phyloP scores from a whole-genome alignment of 768 basidiomycete genomes.

The Amanita muscaria region DNA sequence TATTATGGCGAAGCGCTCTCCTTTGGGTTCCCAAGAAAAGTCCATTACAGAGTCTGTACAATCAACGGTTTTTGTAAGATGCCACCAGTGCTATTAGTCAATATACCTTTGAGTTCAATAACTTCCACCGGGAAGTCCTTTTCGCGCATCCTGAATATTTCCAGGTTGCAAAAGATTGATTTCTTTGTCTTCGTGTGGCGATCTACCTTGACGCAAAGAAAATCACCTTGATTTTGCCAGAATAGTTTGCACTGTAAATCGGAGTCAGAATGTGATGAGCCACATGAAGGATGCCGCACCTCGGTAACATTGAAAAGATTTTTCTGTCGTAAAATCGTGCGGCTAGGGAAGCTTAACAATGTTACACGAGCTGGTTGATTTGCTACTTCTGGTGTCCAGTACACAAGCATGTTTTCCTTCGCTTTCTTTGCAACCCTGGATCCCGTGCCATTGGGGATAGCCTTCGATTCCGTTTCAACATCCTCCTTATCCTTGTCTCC shows the following conservation, averaged over 20 bases:
- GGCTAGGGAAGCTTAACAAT: conserved; percentile 82
- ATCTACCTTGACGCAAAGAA: conserved; percentile 98
- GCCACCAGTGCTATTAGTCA: background rate
- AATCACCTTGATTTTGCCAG: conserved; percentile 99
- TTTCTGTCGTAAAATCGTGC: conserved; percentile 81
- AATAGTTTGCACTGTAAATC: conserved; percentile 88
- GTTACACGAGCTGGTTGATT: conserved; percentile 97
- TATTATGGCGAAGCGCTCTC: conserved; percentile 92
- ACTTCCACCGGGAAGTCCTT: conserved; percentile 98
- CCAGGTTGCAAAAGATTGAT: conserved; percentile 95
- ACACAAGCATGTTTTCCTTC: conserved; percentile 89
- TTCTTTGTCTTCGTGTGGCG: conserved; percentile 98
- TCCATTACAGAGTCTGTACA: conserved; percentile 80
- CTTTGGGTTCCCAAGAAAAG: conserved; percentile 99
- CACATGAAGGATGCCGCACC: conserved; percentile 32
- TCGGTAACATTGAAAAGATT: conserved; percentile 97
- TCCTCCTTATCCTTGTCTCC: conserved; percentile 85
- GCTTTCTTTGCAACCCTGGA: conserved; percentile 51
- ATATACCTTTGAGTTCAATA: conserved; percentile 86
- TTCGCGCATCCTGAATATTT: conserved; percentile 95
- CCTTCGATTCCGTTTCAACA: conserved; percentile 40
- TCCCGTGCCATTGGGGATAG: conserved; percentile 22
- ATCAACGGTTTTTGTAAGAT: background rate
- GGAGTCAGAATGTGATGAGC: no score
- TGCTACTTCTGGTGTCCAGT: conserved; percentile 94